Evolutionary conservation across 2,329 filamentous ascomycete species (phyloP).

Genomic region (Mycogone perniciosa): DNA sequence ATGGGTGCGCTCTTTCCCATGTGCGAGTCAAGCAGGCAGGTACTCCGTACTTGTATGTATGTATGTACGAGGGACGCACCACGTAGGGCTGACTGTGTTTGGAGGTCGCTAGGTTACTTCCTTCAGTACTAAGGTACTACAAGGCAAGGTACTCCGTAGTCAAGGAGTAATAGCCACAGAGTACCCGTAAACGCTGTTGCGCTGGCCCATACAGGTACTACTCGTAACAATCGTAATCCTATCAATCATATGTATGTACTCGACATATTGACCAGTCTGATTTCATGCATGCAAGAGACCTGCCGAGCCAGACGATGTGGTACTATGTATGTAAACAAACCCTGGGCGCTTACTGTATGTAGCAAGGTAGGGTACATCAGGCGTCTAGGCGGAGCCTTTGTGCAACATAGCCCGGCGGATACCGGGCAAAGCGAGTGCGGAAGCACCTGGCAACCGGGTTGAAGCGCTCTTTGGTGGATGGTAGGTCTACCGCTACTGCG

Average conservation of each 20-base stretch:
- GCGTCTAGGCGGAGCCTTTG: no score
- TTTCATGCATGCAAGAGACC: not conserved
- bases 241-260: no score
- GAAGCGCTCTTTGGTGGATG: not conserved
- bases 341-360: not conserved
- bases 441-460: not conserved
- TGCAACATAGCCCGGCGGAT: no score
- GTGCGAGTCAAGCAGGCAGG: not conserved
- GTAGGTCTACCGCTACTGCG: not conserved
- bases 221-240: no score
- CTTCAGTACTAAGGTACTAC: not conserved
- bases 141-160: not conserved
- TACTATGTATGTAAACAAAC: not conserved
- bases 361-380: no score
- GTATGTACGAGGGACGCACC: not conserved
- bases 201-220: no score
- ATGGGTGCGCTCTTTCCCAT: not conserved
- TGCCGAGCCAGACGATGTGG: not conserved
- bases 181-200: no score
- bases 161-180: no score
- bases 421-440: not conserved
- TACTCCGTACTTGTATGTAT: not conserved
- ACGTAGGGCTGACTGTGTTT: not conserved
- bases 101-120: no score
- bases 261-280: no score